A percentile compares a stretch with the other conserved stretches of the same genome.
phyloP scores from a whole-genome alignment of 2,329 filamentous ascomycete genomes.

The Chrysoporthe puriensis region DNA sequence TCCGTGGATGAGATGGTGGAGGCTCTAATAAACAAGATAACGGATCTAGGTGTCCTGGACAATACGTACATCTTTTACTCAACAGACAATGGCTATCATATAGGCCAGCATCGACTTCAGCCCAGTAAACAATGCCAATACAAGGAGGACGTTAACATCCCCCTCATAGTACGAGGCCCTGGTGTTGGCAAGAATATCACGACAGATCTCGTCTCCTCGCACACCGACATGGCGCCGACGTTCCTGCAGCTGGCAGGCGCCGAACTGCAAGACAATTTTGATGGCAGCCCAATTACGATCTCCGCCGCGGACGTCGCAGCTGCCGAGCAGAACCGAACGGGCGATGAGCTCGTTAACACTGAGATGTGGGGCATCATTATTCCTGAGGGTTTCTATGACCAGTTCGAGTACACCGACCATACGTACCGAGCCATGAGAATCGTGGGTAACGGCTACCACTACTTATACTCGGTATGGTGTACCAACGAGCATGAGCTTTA shows the following conservation, averaged over 20 bases:
- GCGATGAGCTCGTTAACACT: conserved; percentile 59
- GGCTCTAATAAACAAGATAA: conserved; percentile 37
- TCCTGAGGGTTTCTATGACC: conserved; percentile 40
- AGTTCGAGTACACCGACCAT: conserved; percentile 44
- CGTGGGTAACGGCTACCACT: conserved; percentile 55
- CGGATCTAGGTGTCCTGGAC: conserved; percentile 17
- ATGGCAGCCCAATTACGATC: conserved; percentile 57
- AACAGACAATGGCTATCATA: conserved; percentile 17
- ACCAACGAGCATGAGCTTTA: conserved; percentile 69
- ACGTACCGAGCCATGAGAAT: conserved; percentile 65
- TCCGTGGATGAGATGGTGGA: conserved; percentile 49
- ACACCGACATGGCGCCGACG: conserved; percentile 66
- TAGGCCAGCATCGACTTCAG: conserved; percentile 15
- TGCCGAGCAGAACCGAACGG: conserved; percentile 28
- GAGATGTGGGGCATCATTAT: conserved; percentile 57
- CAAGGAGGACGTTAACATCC: conserved; percentile 62
- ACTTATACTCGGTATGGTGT: conserved; percentile 72
- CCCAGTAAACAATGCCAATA: conserved; percentile 55
- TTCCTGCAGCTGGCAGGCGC: conserved; percentile 51
- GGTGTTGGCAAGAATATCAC: conserved; percentile 49
- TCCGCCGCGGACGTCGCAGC: conserved; percentile 34
- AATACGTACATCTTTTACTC: conserved; percentile 21
- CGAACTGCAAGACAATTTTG: conserved; percentile 52
- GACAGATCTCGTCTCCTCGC: conserved; percentile 56
- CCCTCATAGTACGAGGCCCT: conserved; percentile 63